phyloP scores from a whole-genome alignment of 1,284 basidiomycete species.

The Veloboletus limbatus region DNA sequence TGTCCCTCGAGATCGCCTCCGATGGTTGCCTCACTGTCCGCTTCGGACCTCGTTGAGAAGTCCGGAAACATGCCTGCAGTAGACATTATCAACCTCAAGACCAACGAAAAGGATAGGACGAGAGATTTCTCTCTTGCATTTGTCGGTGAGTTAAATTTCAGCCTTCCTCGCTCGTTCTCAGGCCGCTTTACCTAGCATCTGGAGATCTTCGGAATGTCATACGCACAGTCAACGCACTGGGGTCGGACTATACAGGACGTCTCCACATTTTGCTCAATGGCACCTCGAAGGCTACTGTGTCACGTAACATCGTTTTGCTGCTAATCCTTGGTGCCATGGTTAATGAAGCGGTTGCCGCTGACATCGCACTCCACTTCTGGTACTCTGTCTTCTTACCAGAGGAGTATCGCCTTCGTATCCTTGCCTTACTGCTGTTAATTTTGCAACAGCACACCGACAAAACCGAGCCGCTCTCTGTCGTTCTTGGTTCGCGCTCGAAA shows the following conservation, averaged over 20 bases:
- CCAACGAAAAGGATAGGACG: slow-evolving; percentile 35
- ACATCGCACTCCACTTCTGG: slow-evolving; percentile 45
- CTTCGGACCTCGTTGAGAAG: neutral
- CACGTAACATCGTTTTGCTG: slow-evolving; percentile 39
- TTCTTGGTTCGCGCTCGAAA: slow-evolving; percentile 21
- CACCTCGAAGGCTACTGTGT: slow-evolving; percentile 19
- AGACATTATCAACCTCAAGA: slow-evolving; percentile 43
- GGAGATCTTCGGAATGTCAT: slow-evolving; percentile 26
- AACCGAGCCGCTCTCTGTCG: slow-evolving; percentile 14
- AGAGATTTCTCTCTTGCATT: slow-evolving; percentile 38
- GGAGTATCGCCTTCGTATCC: slow-evolving; percentile 27
- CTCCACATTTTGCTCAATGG: slow-evolving; percentile 39
- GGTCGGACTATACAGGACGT: slow-evolving; percentile 20
- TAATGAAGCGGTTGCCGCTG: slow-evolving; percentile 32
- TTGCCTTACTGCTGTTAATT: slow-evolving; percentile 14
- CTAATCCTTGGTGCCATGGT: slow-evolving; percentile 34
- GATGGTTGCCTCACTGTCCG: slow-evolving; percentile 15
- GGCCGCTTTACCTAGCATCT: slow-evolving; percentile 10
- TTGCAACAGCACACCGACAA: slow-evolving; percentile 18
- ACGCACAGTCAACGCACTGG: slow-evolving; percentile 25
- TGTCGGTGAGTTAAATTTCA: slow-evolving; percentile 26
- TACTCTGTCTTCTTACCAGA: slow-evolving; percentile 40
- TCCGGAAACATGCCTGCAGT: slow-evolving; percentile 14
- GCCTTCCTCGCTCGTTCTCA: slow-evolving; percentile 3
- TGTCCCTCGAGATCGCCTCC: neutral